phyloP scores from a whole-genome alignment of 225 moss, liverwort and hornwort genomes.

The Polytrichum formosum region DNA sequence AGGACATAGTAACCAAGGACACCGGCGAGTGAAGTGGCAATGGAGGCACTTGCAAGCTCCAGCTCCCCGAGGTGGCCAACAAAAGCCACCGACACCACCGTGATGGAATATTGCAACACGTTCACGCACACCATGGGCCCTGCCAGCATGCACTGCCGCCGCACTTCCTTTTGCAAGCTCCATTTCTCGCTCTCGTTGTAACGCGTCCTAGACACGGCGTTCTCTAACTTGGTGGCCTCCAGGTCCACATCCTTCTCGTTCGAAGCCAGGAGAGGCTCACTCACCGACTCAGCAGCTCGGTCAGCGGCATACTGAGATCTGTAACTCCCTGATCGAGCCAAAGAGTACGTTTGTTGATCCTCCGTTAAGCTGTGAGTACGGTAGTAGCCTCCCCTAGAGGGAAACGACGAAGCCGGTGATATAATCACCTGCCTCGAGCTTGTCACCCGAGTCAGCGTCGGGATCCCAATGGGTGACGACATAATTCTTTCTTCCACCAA shows the following conservation, averaged over 20 bases:
- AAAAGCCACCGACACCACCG: constrained; percentile 57
- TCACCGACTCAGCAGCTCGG: not conserved
- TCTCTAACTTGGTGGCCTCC: not conserved
- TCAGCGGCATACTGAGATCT: not conserved
- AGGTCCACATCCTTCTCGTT: not conserved
- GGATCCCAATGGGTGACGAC: no score
- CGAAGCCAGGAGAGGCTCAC: constrained; percentile 19
- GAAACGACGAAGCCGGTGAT: constrained; percentile 26
- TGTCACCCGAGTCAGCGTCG: no score
- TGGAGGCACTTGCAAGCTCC: constrained; percentile 81
- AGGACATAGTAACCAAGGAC: constrained; percentile 71
- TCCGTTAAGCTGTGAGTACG: constrained; percentile 14
- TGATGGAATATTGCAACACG: constrained; percentile 58
- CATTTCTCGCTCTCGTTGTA: not conserved
- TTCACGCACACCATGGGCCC: constrained; percentile 67
- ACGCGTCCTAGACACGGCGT: no score
- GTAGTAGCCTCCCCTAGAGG: constrained; percentile 26
- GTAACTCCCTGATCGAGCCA: not conserved
- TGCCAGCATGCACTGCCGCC: constrained; percentile 53
- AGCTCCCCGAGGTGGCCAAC: constrained; percentile 67
- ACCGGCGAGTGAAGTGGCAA: constrained; percentile 67
- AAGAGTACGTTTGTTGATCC: not conserved
- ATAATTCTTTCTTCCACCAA: no score
- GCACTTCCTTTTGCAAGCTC: constrained; percentile 29
- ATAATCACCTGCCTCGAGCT: not conserved